Evolutionary conservation across 2,329 filamentous ascomycete species (phyloP), one percentile per base, ranked within the genome.

Genomic region (Ceratocystis lukuohia): DNA sequence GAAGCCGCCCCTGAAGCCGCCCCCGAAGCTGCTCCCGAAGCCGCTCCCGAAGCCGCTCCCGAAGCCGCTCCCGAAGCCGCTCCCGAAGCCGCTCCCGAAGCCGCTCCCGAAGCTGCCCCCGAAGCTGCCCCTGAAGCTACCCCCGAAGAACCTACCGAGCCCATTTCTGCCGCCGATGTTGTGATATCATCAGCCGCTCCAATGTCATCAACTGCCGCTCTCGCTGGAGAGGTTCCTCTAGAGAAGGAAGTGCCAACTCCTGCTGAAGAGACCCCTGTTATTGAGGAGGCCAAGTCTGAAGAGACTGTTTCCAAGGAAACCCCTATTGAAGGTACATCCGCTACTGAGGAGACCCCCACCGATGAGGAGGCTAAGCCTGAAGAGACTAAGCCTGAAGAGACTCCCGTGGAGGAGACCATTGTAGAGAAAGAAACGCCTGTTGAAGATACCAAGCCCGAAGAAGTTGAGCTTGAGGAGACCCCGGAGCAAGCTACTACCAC

Each of bases 281-380:
- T 8, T 37, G 33, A 64, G 20, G 65, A 59, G 90, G 72, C 89
- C 86, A 76, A 88, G 91, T 72, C 79, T 85, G 70, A 82, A 85
- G 33, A 37, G 33, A 12, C 33, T 37, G 10, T 37, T 69, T 85
- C 89, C 45, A 87, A 89, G 56, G 85, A 88, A 73, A 78, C 76
- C 30, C 70, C 72, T 22, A 33, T 10, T n/a, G 48, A 33, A 10
- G 62, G 53, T 20, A 10, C 10, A 37, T 41, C 50, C 12, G 41
- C 37, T 25, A 76, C 77, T 64, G 80, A 89, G 56, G 85, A 88
- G 73, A 78, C 76, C 30, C 70, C 72, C 53, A 37, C 53, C 22
- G 25, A 33, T 41, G 28, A 30, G 44, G 28, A 20, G 12, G 28
- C 30, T 20, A 48, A 30, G 15, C 48, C 28, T 6, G 70, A 82